phyloP scores from a whole-genome alignment of 2,329 filamentous ascomycete species.

The Drechslerella coelobrocha region DNA sequence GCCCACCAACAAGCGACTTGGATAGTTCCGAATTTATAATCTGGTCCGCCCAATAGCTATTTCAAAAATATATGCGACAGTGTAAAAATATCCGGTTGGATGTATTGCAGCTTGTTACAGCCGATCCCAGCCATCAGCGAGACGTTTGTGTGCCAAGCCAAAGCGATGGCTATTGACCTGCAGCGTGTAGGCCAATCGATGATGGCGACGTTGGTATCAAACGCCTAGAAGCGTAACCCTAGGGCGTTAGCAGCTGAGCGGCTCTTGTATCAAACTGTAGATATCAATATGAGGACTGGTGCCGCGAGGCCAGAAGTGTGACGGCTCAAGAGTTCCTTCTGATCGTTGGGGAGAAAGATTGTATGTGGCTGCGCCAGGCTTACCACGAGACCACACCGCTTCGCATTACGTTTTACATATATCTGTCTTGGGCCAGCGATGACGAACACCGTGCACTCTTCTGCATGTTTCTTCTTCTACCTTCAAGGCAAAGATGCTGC shows the following conservation, averaged over 20 bases:
- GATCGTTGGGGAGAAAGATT: neutral
- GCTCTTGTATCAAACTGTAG: too few relatives aligned
- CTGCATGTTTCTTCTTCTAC: neutral
- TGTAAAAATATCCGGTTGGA: too few relatives aligned
- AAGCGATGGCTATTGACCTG: neutral
- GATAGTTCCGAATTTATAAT: neutral
- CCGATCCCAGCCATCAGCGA: neutral
- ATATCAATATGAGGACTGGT: too few relatives aligned
- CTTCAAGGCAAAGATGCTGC: neutral
- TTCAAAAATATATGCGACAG: neutral
- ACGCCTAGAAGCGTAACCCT: neutral
- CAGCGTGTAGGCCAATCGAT: neutral
- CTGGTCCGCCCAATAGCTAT: neutral
- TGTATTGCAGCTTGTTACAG: neutral
- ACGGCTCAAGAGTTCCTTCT: neutral
- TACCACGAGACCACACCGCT: constrained; percentile 3
- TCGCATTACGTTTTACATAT: neutral
- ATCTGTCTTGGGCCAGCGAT: neutral
- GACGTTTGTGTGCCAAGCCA: neutral
- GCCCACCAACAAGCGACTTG: constrained; percentile 1
- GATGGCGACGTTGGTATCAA: neutral
- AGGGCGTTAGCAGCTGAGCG: neutral
- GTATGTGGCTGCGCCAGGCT: neutral
- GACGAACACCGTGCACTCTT: neutral
- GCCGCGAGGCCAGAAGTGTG: too few relatives aligned